phyloP scores from a whole-genome alignment of 352 stramenopile genomes.

The Blastocystis sp. region DNA sequence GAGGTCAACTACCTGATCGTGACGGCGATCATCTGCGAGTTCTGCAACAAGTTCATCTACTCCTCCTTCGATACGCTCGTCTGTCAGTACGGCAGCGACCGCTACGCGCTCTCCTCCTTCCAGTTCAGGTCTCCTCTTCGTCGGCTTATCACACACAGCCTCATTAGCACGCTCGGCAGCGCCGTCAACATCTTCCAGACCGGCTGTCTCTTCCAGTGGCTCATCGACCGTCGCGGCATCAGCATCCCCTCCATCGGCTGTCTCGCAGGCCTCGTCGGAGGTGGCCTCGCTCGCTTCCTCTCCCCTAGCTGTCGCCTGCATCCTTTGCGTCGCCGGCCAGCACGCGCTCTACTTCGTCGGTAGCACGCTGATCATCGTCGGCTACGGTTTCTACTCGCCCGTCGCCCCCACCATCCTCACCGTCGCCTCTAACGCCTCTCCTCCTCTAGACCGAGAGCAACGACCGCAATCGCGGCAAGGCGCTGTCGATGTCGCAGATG shows the following conservation, averaged over 20 bases:
- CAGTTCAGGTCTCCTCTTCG: background rate
- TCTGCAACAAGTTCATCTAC: constrained; percentile 46
- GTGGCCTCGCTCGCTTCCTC: background rate
- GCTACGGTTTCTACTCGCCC: constrained; percentile 3
- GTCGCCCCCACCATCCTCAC: background rate
- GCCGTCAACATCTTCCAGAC: background rate
- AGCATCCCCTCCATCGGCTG: background rate
- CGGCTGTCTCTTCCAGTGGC: background rate
- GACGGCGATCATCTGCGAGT: constrained; percentile 41
- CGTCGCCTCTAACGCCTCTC: background rate
- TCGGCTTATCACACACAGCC: background rate
- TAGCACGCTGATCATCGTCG: background rate
- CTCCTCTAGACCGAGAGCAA: background rate
- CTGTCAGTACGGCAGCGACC: background rate
- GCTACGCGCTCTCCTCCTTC: background rate
- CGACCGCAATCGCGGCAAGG: background rate
- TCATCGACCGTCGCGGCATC: background rate
- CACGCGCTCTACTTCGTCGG: background rate
- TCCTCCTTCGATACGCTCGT: background rate
- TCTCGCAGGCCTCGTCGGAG: background rate
- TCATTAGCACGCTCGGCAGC: background rate
- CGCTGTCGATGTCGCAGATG: background rate
- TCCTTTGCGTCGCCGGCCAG: background rate
- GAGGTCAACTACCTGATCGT: constrained; percentile 34
- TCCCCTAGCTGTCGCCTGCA: background rate